Evolutionary conservation across 2,329 filamentous ascomycete species (phyloP).

Genomic region (Westerdykella sp.): DNA sequence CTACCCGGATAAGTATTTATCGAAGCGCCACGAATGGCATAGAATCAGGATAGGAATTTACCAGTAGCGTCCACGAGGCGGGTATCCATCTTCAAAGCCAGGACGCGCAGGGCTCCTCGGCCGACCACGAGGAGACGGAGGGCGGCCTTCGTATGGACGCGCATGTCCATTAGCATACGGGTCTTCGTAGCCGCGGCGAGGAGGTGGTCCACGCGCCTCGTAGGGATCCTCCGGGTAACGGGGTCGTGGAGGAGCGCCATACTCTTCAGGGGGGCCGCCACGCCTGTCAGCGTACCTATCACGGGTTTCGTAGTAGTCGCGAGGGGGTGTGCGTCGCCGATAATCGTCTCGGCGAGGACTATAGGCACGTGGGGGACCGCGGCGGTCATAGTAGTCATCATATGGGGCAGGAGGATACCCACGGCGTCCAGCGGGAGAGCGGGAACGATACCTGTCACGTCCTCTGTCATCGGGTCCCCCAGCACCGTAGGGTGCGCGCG

Average conservation of each 20-base stretch:
- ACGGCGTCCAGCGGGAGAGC: conserved; percentile 59
- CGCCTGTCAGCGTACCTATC: conserved; percentile 53
- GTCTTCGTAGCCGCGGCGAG: conserved; percentile 52
- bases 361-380: conserved; percentile 73
- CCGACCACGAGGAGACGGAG: conserved; percentile 37
- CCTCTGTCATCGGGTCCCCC: conserved; percentile 57
- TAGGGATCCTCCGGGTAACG: conserved; percentile 72
- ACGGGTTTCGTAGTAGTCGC: conserved; percentile 79
- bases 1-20: neutral
- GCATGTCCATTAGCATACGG: conserved; percentile 53
- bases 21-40: neutral
- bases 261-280: conserved; percentile 68
- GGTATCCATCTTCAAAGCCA: conserved; percentile 49
- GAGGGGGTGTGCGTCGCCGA: conserved; percentile 69
- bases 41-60: conserved; percentile 4
- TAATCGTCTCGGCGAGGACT: conserved; percentile 83
- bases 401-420: conserved; percentile 56
- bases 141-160: conserved; percentile 49
- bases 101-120: conserved; percentile 52
- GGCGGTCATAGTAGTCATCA: conserved; percentile 70
- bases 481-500: conserved; percentile 28
- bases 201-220: conserved; percentile 49
- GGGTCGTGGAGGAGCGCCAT: conserved; percentile 53
- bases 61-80: conserved; percentile 33
- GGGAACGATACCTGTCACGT: conserved; percentile 71